These are phyloP conservation scores for Chlorella sp. DNA, from an alignment of 139 green algal species.

Conservation along the genomic window DNA sequence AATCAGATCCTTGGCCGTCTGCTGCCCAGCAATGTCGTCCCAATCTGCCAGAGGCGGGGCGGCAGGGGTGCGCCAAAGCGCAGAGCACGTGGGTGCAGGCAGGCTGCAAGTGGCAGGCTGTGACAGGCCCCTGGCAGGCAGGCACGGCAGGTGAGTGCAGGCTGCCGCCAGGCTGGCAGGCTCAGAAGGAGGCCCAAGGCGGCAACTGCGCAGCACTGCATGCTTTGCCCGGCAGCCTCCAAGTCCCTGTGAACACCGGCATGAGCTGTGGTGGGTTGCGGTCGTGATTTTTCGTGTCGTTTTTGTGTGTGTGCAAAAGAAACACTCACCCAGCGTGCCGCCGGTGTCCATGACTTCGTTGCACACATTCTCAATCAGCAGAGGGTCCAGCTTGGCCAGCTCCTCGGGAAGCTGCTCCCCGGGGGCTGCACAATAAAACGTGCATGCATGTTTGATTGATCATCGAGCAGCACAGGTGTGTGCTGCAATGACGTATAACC, in stretches of 20 bases:
- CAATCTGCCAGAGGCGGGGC: neutral
- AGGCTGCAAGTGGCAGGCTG: neutral
- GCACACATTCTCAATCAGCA: slow-evolving; percentile 79
- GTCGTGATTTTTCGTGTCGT: no score
- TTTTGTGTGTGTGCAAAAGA: no score
- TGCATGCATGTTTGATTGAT: no score
- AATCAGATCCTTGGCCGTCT: slow-evolving; percentile 85
- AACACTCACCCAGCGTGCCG: slow-evolving; percentile 22
- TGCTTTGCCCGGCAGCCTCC: neutral
- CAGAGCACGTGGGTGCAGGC: neutral
- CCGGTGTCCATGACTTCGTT: slow-evolving; percentile 73
- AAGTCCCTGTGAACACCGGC: no score
- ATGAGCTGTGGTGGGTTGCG: no score
- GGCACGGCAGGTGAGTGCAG: no score
- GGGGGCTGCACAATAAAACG: neutral
- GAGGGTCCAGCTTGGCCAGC: slow-evolving; percentile 68
- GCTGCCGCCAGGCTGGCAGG: no score
- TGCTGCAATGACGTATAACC: no score
- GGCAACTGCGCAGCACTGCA: neutral
- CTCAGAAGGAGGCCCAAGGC: no score
- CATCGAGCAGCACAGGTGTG: no score
- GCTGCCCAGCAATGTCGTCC: slow-evolving; percentile 45
- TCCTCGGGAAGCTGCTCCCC: slow-evolving; percentile 69
- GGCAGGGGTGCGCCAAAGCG: neutral
- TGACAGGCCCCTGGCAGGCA: no score